A percentile compares a stretch with the other conserved stretches of the same genome.
Evolutionary conservation across 1,284 basidiomycete genomes (phyloP).

Genomic region (Cutaneotrichosporon mucoides): DNA sequence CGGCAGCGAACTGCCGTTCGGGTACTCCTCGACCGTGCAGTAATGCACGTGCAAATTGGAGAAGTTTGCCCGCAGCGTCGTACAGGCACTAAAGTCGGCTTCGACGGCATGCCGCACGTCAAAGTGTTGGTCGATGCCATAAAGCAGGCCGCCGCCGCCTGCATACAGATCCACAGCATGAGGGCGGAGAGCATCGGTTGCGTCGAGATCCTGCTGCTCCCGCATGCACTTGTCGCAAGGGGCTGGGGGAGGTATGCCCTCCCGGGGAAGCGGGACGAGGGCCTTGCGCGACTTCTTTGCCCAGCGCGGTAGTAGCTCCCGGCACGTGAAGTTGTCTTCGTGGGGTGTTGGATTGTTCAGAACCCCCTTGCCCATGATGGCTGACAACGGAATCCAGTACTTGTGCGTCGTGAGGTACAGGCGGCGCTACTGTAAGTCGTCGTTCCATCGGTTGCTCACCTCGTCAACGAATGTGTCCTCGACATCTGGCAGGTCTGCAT

Average conservation of each 20-base stretch:
- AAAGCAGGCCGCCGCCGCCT: slow-evolving; percentile 31
- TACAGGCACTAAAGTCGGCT: slow-evolving; percentile 13
- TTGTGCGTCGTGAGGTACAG: slow-evolving; percentile 3
- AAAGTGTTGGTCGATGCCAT: slow-evolving; percentile 22
- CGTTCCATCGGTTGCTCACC: neutral
- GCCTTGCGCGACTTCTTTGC: neutral
- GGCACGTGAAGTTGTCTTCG: neutral
- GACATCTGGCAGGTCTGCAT: neutral
- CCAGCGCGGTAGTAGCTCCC: neutral
- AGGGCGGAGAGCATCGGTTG: slow-evolving; percentile 3
- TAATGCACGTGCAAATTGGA: neutral
- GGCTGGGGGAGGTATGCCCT: neutral
- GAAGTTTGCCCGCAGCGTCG: slow-evolving; percentile 18
- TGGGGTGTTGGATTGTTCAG: no score
- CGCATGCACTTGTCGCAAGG: neutral
- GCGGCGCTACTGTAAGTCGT: slow-evolving; percentile 7
- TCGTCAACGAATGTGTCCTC: neutral
- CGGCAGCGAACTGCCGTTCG: neutral
- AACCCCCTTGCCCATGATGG: neutral
- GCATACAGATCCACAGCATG: slow-evolving; percentile 31
- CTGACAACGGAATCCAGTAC: neutral
- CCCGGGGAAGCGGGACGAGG: neutral
- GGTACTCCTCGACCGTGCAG: neutral
- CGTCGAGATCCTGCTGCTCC: neutral
- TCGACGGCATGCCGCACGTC: slow-evolving; percentile 26